phyloP scores from a whole-genome alignment of 2,329 filamentous ascomycete species.

The Penicillium olsonii region DNA sequence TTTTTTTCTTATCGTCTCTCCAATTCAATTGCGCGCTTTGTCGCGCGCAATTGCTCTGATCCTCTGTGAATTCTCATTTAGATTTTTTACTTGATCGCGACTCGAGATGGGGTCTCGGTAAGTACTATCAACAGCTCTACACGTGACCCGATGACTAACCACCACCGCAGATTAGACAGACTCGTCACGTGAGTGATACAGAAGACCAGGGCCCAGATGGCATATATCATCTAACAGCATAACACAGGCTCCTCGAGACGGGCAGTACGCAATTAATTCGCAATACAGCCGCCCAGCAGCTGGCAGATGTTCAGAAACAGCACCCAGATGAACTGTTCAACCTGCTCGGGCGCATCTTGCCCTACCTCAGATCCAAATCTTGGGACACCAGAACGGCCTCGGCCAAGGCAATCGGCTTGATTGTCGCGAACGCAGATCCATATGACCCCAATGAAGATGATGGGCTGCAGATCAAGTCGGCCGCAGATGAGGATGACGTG shows the following conservation, averaged over 20 bases:
- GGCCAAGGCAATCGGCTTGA: slow-evolving; percentile 90
- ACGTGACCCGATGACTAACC: slow-evolving; percentile 33
- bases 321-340: slow-evolving; percentile 98
- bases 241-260: slow-evolving; percentile 82
- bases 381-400: slow-evolving; percentile 96
- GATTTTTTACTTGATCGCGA: slow-evolving; percentile 23
- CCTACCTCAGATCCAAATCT: slow-evolving; percentile 89
- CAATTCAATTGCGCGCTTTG: slow-evolving; percentile 13
- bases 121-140: slow-evolving; percentile 22
- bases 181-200: slow-evolving; percentile 74
- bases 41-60: slow-evolving; percentile 10
- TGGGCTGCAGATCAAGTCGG: slow-evolving; percentile 49
- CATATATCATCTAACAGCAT: slow-evolving; percentile 23
- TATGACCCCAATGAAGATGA: slow-evolving; percentile 88
- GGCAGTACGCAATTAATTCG: slow-evolving; percentile 94
- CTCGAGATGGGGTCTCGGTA: slow-evolving; percentile 46
- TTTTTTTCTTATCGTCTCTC: slow-evolving; percentile 13
- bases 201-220: background rate
- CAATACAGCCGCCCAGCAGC: slow-evolving; percentile 93
- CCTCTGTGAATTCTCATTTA: slow-evolving; percentile 11
- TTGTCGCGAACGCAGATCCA: slow-evolving; percentile 80
- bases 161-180: slow-evolving; percentile 68
- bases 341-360: slow-evolving; percentile 87
- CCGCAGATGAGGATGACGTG: slow-evolving; percentile 54
- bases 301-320: slow-evolving; percentile 96